Base-by-base conservation (phyloP, 148 eudicot genomes). In the Vaccinium vitisidaea region DNA sequence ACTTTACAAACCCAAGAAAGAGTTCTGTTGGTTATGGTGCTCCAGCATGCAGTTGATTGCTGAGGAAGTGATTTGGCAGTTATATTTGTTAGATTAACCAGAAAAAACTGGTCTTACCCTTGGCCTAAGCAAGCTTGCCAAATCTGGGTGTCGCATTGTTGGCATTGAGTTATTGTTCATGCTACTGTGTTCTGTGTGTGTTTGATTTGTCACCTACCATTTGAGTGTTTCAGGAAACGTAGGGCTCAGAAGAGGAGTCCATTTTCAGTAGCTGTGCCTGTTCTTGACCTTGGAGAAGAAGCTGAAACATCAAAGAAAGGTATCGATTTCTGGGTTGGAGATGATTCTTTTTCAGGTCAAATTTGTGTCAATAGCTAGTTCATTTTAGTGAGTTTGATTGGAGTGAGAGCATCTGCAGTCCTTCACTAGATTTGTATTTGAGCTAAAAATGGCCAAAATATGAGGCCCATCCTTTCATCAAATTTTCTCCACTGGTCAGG, bases 241-340 rank as follows among this genome's bases (percentile, higher is more conserved):
- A 89, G 91, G 86, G 88, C 89, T 80, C 93, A 86, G 81, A 90
- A 90, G 70, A 85, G 87, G 70, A 91, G 92, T 73, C 91, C 91
- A 1, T 86, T 54, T 49, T 75, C 89, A n/a, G 87, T 89, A 84
- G 90, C 92, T 2, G 79, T 86, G 23, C 46, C 93, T 2, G 90
- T 91, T 83, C 88, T 94, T 80, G 88, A 94, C 79, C 98, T 96
- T 70, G 98, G 90, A 39, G 93, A 91, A 14, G 92, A 91, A 43
- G 46, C 46, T 70, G 88, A 89, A 53, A 58, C 52, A 75, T n/a
- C 84, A 56, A 83, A 70, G 83, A 15, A 85, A 85, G 90, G 86
- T 90, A 55, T 3, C 58, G n/a, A 2, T 19, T 82, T 54, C 65
- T 85, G 23, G 11, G 6, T 83, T 77, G 74, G 46, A 27, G 14